A percentile compares a stretch with the other conserved stretches of the same genome.
phyloP scores from a whole-genome alignment of 139 green algal genomes.

The Chlorella sp. region DNA sequence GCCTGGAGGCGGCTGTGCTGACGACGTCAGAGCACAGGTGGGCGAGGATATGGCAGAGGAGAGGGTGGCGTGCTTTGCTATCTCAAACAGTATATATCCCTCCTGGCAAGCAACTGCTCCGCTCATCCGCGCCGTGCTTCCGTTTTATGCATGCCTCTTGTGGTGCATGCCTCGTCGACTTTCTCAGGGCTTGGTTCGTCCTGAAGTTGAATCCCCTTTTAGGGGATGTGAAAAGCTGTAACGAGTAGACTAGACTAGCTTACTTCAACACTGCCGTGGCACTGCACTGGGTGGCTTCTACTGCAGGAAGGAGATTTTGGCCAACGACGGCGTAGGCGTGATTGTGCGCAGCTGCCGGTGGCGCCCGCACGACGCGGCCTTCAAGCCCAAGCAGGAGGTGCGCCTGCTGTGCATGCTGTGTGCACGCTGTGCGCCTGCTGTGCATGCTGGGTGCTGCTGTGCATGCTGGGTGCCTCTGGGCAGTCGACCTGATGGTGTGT shows the following conservation, averaged over 20 bases:
- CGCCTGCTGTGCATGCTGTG: background rate
- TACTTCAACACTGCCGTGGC: no score
- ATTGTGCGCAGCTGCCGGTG: slow-evolving; percentile 35
- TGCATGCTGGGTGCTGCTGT: no score
- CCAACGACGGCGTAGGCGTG: slow-evolving; percentile 31
- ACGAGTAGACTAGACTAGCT: no score
- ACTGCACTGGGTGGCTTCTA: background rate
- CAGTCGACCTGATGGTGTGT: background rate
- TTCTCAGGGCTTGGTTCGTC: no score
- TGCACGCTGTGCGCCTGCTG: background rate
- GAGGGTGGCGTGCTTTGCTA: no score
- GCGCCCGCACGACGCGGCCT: slow-evolving; percentile 11
- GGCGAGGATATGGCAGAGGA: background rate
- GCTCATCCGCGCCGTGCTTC: background rate
- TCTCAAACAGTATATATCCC: no score
- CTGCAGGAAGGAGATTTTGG: slow-evolving; percentile 23
- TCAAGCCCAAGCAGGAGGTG: slow-evolving; percentile 24
- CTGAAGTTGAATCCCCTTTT: background rate
- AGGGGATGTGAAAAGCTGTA: no score
- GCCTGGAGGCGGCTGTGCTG: slow-evolving; percentile 28
- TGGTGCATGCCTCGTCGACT: no score
- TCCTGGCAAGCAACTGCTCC: no score
- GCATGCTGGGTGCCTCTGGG: background rate
- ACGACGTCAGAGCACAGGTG: slow-evolving; percentile 25
- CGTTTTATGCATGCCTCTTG: background rate